These are phyloP conservation scores for Cyclotella cryptica DNA, from an alignment of 108 stramenopile genomes.

Conservation along the genomic window DNA sequence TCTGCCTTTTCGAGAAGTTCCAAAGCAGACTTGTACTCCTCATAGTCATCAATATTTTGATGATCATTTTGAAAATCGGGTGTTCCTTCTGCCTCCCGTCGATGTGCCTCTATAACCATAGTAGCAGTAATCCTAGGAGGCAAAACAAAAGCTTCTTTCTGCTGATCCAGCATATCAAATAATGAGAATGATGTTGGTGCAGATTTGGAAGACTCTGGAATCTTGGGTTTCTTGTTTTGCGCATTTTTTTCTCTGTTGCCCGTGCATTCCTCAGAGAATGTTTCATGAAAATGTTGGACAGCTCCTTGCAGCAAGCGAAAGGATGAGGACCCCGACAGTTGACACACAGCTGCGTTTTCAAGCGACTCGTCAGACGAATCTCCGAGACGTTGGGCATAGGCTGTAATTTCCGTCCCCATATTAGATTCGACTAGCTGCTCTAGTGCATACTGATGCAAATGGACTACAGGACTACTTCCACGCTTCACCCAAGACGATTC, in stretches of 20 bases:
- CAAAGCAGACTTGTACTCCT: conserved; percentile 5
- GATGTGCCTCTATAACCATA: conserved; percentile 37
- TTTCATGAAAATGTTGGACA: background rate
- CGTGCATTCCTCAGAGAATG: background rate
- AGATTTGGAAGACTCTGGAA: background rate
- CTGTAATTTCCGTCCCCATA: conserved; percentile 29
- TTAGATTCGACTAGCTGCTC: conserved; percentile 43
- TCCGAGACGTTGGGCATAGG: background rate
- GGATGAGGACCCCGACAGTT: conserved; percentile 16
- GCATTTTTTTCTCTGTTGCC: background rate
- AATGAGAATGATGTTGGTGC: conserved; percentile 47
- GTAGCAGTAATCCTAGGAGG: conserved; percentile 45
- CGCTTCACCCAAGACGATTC: background rate
- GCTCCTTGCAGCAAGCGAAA: conserved; percentile 20
- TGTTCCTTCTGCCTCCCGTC: background rate
- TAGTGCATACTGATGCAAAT: conserved; percentile 14
- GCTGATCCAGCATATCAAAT: conserved; percentile 54
- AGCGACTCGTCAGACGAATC: background rate
- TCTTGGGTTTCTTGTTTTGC: background rate
- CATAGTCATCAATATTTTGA: background rate
- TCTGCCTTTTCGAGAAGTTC: conserved; percentile 51
- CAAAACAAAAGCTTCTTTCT: conserved; percentile 20
- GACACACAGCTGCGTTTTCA: background rate
- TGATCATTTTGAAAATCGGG: background rate
- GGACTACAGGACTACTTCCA: background rate